Evolutionary conservation across 768 basidiomycete genomes (phyloP), one percentile per base, ranked within the genome.

Genomic region (Mycena epipterygia): DNA sequence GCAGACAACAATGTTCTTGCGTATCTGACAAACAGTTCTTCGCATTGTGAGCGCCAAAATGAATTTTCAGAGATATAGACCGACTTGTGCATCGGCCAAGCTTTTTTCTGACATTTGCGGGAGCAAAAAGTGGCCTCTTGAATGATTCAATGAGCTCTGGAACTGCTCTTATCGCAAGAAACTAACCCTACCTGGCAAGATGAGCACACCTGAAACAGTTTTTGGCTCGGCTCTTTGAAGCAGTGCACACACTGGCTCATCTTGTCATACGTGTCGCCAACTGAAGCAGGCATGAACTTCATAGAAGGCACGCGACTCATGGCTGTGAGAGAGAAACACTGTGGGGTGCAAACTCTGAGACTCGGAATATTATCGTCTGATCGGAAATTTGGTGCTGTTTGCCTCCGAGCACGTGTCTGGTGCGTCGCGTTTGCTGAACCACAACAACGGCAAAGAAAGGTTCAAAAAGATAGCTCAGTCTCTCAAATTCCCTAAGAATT

Each of bases 201-300:
- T 13, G 68, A 32, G 30, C 68, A 70, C 13, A 64, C 39, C 3
- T 44, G 56, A 52, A 70, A 70, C 19, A 56, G 56, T 21, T 46
- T 57, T 27, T 59, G 53, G 14, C 5, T 14, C n/a, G 68, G 68
- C 3, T 19, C 37, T 23, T 58, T 64, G 57, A n/a, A 23, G 33
- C 68, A 70, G 37, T 64, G 37, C 23, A 14, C 14, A 33, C 68
- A 70, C 19, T 46, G n/a, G 62, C 27, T 64, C 61, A 59, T 58
- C 41, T 70, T 70, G 25, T 70, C 55, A 46, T 58, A 58, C 35
- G 68, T 44, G 30, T 70, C 68, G 37, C 62, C 68, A 25, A 58
- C 3, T 3, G 68, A 70, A 5, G 68, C 68, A 3, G 68, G 61
- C 19, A 46, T 70, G 25, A 70, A 70, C 37, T 70, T 64, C 55